phyloP scores from a whole-genome alignment of 208 protist species.

The Trypanosomatidae sp. region DNA sequence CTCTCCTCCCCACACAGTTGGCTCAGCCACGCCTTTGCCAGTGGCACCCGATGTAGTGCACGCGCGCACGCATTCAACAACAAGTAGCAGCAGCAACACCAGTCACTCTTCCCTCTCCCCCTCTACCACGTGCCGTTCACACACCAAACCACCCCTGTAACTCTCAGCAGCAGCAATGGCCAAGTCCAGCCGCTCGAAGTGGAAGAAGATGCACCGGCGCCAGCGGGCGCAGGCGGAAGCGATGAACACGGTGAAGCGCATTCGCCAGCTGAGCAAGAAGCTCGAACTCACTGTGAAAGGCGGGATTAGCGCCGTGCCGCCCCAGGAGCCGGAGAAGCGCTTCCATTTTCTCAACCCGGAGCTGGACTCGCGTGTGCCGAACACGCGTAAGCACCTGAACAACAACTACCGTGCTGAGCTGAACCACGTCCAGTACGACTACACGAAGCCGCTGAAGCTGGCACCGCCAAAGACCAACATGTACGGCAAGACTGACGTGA shows the following conservation, averaged over 20 bases:
- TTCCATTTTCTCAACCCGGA: constrained; percentile 86
- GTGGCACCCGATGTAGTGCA: constrained; percentile 1
- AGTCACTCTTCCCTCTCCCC: background rate
- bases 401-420: constrained; percentile 68
- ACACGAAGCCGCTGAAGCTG: constrained; percentile 63
- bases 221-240: constrained; percentile 47
- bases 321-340: constrained; percentile 71
- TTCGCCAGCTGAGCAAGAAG: constrained; percentile 67
- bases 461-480: constrained; percentile 48
- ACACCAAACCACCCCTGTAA: background rate
- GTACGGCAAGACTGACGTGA: constrained; percentile 60
- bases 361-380: constrained; percentile 58
- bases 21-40: background rate
- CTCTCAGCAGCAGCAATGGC: constrained; percentile 39
- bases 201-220: constrained; percentile 81
- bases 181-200: constrained; percentile 85
- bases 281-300: constrained; percentile 65
- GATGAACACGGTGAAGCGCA: constrained; percentile 40
- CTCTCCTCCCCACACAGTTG: background rate
- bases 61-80: constrained; percentile 4
- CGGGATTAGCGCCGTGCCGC: constrained; percentile 64
- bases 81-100: background rate
- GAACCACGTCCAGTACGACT: constrained; percentile 50
- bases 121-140: background rate
- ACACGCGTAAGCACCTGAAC: constrained; percentile 58